A percentile compares a stretch with the other conserved stretches of the same genome.
Evolutionary conservation across 306 rosid species (phyloP).

Genomic region (Prunus salicina): DNA sequence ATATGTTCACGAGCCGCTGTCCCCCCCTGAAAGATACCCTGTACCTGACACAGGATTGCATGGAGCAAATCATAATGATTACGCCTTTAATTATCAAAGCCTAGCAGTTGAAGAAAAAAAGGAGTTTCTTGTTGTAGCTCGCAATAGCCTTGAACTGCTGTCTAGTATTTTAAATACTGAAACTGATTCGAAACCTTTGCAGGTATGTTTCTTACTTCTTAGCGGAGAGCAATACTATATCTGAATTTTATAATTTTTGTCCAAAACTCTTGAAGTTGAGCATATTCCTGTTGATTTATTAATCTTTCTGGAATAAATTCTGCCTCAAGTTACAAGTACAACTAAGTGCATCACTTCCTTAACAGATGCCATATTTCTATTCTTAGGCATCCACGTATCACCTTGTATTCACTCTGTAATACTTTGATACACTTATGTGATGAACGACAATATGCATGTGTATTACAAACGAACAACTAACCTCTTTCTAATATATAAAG

Average conservation of each 20-base stretch:
- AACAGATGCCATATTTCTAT: too few relatives aligned
- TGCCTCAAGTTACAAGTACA: not conserved
- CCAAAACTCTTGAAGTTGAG: not conserved
- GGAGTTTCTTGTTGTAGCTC: conserved; percentile 63
- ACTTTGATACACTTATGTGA: not conserved
- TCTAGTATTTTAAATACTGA: conserved; percentile 63
- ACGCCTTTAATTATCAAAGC: conserved; percentile 34
- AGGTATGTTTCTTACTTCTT: conserved; percentile 44
- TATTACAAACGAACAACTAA: not conserved
- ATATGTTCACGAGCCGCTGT: conserved; percentile 29
- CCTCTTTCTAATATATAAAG: not conserved
- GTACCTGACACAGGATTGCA: conserved; percentile 43
- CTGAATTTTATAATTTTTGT: not conserved
- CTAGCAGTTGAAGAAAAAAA: conserved; percentile 59
- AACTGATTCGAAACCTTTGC: conserved; percentile 60
- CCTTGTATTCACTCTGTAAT: not conserved
- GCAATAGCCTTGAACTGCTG: conserved; percentile 74
- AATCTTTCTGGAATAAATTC: not conserved
- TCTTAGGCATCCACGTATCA: too few relatives aligned
- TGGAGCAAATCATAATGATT: conserved; percentile 26
- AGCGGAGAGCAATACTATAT: not conserved
- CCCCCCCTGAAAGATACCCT: conserved; percentile 63
- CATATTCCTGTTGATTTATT: not conserved
- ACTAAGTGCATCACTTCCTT: too few relatives aligned
- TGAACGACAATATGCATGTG: not conserved